Percentiles rank a stretch among this genome's conserved stretches.
These are phyloP conservation scores for Gastrodia elata DNA, from an alignment of 106 monocot species.

Conservation along the genomic window DNA sequence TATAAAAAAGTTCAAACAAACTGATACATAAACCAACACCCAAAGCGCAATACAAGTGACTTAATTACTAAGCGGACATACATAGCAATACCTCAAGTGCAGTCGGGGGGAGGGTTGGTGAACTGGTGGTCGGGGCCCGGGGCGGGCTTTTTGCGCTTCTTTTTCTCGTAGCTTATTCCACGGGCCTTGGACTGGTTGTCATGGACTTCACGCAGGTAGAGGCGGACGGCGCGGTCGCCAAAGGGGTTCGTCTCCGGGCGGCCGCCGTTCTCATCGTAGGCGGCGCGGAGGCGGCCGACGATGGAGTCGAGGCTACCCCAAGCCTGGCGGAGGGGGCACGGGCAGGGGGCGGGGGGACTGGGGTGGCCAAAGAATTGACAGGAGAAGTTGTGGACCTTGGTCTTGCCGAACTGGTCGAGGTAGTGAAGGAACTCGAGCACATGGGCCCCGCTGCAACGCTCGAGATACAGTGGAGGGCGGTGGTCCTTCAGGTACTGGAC, in stretches of 20 bases:
- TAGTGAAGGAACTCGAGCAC: conserved; percentile 68
- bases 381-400: conserved; percentile 46
- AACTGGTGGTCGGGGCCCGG: not conserved
- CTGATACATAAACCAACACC: not conserved
- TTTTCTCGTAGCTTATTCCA: conserved; percentile 57
- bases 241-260: conserved; percentile 44
- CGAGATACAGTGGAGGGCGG: conserved; percentile 44
- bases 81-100: not conserved
- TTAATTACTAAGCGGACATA: not conserved
- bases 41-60: not conserved
- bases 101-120: not conserved
- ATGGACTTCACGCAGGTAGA: conserved; percentile 53
- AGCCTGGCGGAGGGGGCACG: conserved; percentile 49
- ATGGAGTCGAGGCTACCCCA: conserved; percentile 55
- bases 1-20: not conserved
- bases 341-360: conserved; percentile 45
- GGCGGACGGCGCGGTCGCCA: conserved; percentile 42
- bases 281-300: conserved; percentile 53
- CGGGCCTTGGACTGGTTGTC: conserved; percentile 41
- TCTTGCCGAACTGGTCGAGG: conserved; percentile 71
- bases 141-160: conserved; percentile 35
- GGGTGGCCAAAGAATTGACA: conserved; percentile 64
- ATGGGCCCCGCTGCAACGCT: conserved; percentile 60
- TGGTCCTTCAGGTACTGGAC: conserved; percentile 50
- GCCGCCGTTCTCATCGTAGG: conserved; percentile 56